Conservation (phyloP, 2,329 filamentous ascomycete species). For the Coleophoma crateriformis region DNA sequence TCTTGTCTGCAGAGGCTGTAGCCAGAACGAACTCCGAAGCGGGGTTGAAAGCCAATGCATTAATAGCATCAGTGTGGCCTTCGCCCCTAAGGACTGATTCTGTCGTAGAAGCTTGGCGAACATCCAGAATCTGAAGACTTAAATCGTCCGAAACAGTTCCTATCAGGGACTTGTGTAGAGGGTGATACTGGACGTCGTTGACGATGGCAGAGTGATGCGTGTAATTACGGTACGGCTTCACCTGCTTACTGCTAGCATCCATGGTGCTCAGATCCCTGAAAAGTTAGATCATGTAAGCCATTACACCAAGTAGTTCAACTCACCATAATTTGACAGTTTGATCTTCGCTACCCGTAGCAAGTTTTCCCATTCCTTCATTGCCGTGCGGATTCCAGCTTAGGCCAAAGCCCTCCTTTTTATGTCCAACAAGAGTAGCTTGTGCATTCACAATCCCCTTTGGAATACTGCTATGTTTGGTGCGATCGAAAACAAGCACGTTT, state of each 20-base stretch:
- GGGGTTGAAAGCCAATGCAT: constrained; percentile 92
- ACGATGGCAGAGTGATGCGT: constrained; percentile 87
- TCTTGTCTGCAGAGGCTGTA: constrained; percentile 92
- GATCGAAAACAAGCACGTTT: constrained; percentile 87
- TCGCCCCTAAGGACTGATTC: constrained; percentile 64
- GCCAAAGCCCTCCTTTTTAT: constrained; percentile 85
- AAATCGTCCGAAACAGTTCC: constrained; percentile 94
- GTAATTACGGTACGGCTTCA: constrained; percentile 71
- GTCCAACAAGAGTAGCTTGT: constrained; percentile 80
- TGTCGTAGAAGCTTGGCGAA: constrained; percentile 61
- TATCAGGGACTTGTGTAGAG: constrained; percentile 76
- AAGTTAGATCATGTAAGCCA: constrained; percentile 5
- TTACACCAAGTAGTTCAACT: constrained; percentile 18
- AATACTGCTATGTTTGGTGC: constrained; percentile 82
- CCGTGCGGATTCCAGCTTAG: constrained; percentile 85
- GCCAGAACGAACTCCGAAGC: constrained; percentile 85
- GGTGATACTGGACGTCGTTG: constrained; percentile 96
- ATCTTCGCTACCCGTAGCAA: constrained; percentile 90
- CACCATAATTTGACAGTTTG: constrained; percentile 88
- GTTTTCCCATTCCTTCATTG: constrained; percentile 54
- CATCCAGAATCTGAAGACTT: constrained; percentile 86
- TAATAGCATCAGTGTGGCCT: constrained; percentile 89
- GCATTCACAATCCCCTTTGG: constrained; percentile 72
- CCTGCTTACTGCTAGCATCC: constrained; percentile 59
- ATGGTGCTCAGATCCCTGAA: constrained; percentile 74